Conservation (phyloP, 2,329 filamentous ascomycete genomes). For the Chrysoporthe austroafricana region DNA sequence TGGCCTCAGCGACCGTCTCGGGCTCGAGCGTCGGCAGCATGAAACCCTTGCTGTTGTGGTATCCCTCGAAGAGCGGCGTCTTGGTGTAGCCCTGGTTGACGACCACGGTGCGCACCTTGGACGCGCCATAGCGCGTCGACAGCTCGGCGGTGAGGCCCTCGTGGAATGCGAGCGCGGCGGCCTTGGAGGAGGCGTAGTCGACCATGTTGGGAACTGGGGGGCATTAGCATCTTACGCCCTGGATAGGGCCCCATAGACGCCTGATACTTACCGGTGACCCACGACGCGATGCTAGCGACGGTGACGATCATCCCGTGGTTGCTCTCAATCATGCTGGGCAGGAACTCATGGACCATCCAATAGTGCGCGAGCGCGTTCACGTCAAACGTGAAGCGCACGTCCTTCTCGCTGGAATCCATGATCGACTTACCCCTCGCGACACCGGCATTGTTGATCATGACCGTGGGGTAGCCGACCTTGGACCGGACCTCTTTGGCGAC, state of each 20-base stretch:
- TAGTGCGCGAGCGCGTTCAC: conserved; percentile 73
- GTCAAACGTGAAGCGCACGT: conserved; percentile 70
- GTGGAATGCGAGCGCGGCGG: conserved; percentile 68
- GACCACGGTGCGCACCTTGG: conserved; percentile 66
- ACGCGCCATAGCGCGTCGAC: conserved; percentile 62
- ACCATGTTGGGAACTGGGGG: conserved; percentile 60
- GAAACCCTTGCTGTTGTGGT: conserved; percentile 54
- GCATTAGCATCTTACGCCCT: not conserved
- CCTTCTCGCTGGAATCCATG: conserved; percentile 58
- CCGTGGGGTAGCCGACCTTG: conserved; percentile 65
- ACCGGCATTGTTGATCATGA: conserved; percentile 76
- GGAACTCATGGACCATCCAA: conserved; percentile 67
- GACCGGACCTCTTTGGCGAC: conserved; percentile 57
- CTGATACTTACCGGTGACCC: conserved; percentile 46
- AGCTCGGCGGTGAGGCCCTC: conserved; percentile 66
- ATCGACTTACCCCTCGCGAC: conserved; percentile 65
- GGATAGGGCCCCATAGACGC: not conserved
- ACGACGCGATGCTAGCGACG: conserved; percentile 67
- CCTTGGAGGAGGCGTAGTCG: conserved; percentile 70
- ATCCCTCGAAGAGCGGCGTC: conserved; percentile 63
- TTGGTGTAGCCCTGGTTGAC: conserved; percentile 67
- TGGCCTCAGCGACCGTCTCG: conserved; percentile 66
- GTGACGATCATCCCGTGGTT: conserved; percentile 78
- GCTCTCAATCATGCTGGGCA: conserved; percentile 63
- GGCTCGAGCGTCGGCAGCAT: conserved; percentile 58